phyloP scores from a whole-genome alignment of 164 flowering plant species.

The Vitis cinerea region DNA sequence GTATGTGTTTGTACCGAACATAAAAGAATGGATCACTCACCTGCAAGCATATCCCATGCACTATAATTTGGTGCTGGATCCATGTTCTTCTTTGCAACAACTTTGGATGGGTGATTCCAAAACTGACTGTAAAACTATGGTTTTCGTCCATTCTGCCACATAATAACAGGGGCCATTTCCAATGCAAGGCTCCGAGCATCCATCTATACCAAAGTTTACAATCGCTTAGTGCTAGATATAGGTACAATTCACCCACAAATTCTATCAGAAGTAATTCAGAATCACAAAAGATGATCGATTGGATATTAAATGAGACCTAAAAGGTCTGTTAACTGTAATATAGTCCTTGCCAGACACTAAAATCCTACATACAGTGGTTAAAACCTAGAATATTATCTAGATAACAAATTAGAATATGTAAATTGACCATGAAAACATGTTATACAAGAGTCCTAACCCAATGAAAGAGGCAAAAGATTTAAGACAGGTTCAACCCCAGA shows the following conservation, averaged over 20 bases:
- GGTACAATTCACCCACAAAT: background rate
- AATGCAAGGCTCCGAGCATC: constrained; percentile 77
- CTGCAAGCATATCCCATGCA: constrained; percentile 72
- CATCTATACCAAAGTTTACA: constrained; percentile 53
- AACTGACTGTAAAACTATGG: constrained; percentile 55
- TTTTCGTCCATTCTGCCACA: constrained; percentile 71
- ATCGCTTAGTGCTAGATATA: background rate
- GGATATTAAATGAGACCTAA: background rate
- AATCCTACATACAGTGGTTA: background rate
- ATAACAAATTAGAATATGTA: background rate
- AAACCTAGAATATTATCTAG: background rate
- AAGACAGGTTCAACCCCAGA: background rate
- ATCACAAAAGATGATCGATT: background rate
- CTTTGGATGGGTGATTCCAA: constrained; percentile 42
- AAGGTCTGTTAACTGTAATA: background rate
- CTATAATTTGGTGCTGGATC: constrained; percentile 36
- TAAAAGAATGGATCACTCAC: constrained; percentile 30
- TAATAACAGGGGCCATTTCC: constrained; percentile 85
- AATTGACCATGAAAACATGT: too few relatives aligned
- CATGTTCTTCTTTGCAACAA: constrained; percentile 31
- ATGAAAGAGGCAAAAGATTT: background rate
- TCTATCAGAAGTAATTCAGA: background rate
- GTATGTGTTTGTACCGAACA: background rate
- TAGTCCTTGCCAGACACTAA: background rate
- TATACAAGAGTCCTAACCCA: too few relatives aligned